These are phyloP conservation scores for Blastosporella zonata DNA, from an alignment of 1,284 basidiomycete species.

Conservation along the genomic window DNA sequence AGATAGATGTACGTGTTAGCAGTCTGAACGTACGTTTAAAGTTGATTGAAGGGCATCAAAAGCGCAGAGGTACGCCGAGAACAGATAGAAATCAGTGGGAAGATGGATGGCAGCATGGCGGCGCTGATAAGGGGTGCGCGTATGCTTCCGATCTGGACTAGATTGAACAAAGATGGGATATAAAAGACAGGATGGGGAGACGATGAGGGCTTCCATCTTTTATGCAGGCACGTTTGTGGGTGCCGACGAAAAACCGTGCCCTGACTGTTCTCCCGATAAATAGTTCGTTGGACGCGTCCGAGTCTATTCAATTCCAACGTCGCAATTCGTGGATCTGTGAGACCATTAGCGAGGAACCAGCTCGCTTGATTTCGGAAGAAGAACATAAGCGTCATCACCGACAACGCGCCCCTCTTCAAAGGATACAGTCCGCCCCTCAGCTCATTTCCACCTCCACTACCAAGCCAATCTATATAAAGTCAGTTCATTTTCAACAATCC, in stretches of 20 bases:
- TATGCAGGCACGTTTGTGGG: slow-evolving; percentile 43
- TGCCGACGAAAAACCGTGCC: slow-evolving; percentile 16
- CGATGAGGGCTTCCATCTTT: slow-evolving; percentile 13
- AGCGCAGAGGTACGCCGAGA: slow-evolving; percentile 7
- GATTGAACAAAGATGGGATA: slow-evolving; percentile 28
- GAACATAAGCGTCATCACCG: slow-evolving; percentile 58
- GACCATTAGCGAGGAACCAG: slow-evolving; percentile 50
- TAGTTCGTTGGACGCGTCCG: slow-evolving; percentile 14
- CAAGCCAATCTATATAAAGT: slow-evolving; percentile 56
- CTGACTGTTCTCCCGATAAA: slow-evolving; percentile 21
- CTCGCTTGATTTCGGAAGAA: slow-evolving; percentile 31
- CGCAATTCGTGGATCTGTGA: slow-evolving; percentile 44
- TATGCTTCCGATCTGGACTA: slow-evolving; percentile 23
- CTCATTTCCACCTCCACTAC: slow-evolving; percentile 66
- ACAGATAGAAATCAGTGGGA: slow-evolving; percentile 7
- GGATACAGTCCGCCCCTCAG: slow-evolving; percentile 50
- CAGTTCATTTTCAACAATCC: slow-evolving; percentile 23
- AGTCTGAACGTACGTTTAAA: slow-evolving; percentile 8
- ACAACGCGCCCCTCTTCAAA: slow-evolving; percentile 41
- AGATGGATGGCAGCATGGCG: slow-evolving; percentile 18
- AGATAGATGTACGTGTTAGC: no score
- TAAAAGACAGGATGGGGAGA: slow-evolving; percentile 32
- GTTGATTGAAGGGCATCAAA: slow-evolving; percentile 13
- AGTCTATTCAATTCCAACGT: slow-evolving; percentile 12
- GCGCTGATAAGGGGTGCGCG: slow-evolving; percentile 23